Evolutionary conservation across 768 basidiomycete species (phyloP).

Genomic region (Mycena belliarum): DNA sequence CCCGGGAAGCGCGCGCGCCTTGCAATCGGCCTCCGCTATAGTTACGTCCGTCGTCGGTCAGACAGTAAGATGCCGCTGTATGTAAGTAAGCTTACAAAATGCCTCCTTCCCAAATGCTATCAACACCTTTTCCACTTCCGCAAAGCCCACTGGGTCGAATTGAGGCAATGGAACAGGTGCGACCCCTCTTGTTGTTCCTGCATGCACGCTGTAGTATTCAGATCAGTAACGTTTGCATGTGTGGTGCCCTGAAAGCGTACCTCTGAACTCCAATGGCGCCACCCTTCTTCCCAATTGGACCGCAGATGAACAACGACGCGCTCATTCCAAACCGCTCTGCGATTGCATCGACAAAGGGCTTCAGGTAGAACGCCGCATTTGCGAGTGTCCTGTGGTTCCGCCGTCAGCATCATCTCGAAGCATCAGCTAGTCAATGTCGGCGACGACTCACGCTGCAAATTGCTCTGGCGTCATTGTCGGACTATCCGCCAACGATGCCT

Average conservation of each 20-base stretch:
- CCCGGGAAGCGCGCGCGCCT: neutral
- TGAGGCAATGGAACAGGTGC: neutral
- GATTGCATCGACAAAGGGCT: neutral
- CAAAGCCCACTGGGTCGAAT: neutral
- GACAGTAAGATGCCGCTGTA: neutral
- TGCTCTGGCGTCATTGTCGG: neutral
- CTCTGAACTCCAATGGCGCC: neutral
- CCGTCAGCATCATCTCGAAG: too few relatives aligned
- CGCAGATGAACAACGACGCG: neutral
- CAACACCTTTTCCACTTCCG: neutral
- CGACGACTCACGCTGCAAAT: neutral
- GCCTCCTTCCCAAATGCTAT: neutral
- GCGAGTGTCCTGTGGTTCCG: neutral
- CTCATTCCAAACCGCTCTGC: neutral
- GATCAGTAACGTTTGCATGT: too few relatives aligned
- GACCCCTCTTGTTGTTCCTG: neutral
- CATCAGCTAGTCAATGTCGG: too few relatives aligned
- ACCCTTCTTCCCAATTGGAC: neutral
- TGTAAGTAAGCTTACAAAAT: neutral
- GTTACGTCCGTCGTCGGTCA: neutral
- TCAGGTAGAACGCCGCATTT: neutral
- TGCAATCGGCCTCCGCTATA: constrained; percentile 4
- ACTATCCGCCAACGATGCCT: neutral
- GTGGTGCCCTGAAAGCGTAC: too few relatives aligned
- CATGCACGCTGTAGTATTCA: neutral